A percentile compares a stretch with the other conserved stretches of the same genome.
Conservation (phyloP, 257 asterid genomes). For the Striga asiatica region DNA sequence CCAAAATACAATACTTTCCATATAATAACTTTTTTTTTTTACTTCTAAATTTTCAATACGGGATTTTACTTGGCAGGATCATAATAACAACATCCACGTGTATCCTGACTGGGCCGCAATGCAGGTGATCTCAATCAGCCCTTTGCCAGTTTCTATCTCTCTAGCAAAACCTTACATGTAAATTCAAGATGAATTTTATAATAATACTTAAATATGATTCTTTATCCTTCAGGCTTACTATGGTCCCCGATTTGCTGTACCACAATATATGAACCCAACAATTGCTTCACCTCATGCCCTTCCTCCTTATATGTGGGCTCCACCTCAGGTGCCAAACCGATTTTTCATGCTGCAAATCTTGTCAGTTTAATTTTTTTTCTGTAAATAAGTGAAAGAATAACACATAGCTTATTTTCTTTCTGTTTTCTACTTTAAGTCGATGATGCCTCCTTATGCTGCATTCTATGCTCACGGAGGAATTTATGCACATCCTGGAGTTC, state of each 20-base stretch:
- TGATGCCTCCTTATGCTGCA: slow-evolving; percentile 88
- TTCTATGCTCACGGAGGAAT: slow-evolving; percentile 81
- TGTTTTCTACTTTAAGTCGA: slow-evolving; percentile 47
- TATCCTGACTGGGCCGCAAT: slow-evolving; percentile 98
- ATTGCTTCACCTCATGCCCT: slow-evolving; percentile 73
- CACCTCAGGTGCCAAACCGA: slow-evolving; percentile 97
- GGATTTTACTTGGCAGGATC: slow-evolving; percentile 60
- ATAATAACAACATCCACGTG: slow-evolving; percentile 46
- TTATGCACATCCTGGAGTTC: slow-evolving; percentile 82
- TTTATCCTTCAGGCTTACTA: slow-evolving; percentile 64
- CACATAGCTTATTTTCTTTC: neutral
- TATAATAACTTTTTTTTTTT: neutral
- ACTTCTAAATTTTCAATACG: slow-evolving; percentile 1
- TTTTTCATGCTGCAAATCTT: no score
- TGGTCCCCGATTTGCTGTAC: slow-evolving; percentile 92
- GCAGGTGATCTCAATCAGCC: slow-evolving; percentile 48
- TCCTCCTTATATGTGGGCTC: slow-evolving; percentile 93
- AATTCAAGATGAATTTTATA: no score
- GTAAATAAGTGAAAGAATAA: neutral
- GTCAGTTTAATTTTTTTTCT: neutral
- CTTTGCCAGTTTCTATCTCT: neutral
- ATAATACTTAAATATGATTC: slow-evolving; percentile 3
- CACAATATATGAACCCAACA: slow-evolving; percentile 71
- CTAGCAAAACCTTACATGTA: neutral
- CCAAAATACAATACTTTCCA: neutral